A percentile compares a stretch with the other conserved stretches of the same genome.
Evolutionary conservation across 2,329 filamentous ascomycete species (phyloP).

Genomic region (Fusarium mexicanum): DNA sequence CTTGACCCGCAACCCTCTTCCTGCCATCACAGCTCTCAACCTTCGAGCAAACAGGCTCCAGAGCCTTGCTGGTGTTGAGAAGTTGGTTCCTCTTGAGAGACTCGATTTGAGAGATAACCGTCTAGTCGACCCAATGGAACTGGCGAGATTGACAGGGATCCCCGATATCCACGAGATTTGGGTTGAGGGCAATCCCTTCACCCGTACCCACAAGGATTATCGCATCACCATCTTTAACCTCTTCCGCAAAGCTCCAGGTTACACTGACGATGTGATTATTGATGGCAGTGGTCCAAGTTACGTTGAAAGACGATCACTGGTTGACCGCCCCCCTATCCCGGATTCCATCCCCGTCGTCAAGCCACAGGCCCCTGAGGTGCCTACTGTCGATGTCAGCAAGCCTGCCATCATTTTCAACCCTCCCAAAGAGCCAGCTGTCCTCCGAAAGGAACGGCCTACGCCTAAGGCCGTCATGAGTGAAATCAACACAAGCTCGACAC

Average conservation of each 20-base stretch:
- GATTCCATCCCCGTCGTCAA: constrained; percentile 82
- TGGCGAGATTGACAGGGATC: constrained; percentile 88
- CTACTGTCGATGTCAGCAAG: constrained; percentile 74
- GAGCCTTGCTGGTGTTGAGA: constrained; percentile 90
- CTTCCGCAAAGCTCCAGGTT: constrained; percentile 89
- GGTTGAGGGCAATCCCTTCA: constrained; percentile 91
- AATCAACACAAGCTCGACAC: constrained; percentile 65
- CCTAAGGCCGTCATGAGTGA: constrained; percentile 66
- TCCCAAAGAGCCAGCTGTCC: constrained; percentile 59
- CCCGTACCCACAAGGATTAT: constrained; percentile 85
- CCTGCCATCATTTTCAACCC: constrained; percentile 66
- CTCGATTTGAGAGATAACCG: constrained; percentile 92
- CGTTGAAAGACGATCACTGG: constrained; percentile 82
- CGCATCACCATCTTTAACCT: constrained; percentile 94
- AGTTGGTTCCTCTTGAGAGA: constrained; percentile 86
- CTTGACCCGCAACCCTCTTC: constrained; percentile 83
- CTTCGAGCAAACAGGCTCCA: constrained; percentile 87
- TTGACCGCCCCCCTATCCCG: constrained; percentile 81
- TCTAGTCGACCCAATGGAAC: constrained; percentile 88
- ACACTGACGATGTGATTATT: constrained; percentile 88
- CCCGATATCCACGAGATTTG: constrained; percentile 94
- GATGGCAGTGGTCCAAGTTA: constrained; percentile 87
- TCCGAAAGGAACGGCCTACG: constrained; percentile 68
- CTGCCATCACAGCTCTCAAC: constrained; percentile 93
- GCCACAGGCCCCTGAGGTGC: constrained; percentile 69